Percentiles rank a stretch among this genome's conserved stretches.
Evolutionary conservation across 2,329 filamentous ascomycete genomes (phyloP).

Genomic region (Kalaharituber pfeilii): DNA sequence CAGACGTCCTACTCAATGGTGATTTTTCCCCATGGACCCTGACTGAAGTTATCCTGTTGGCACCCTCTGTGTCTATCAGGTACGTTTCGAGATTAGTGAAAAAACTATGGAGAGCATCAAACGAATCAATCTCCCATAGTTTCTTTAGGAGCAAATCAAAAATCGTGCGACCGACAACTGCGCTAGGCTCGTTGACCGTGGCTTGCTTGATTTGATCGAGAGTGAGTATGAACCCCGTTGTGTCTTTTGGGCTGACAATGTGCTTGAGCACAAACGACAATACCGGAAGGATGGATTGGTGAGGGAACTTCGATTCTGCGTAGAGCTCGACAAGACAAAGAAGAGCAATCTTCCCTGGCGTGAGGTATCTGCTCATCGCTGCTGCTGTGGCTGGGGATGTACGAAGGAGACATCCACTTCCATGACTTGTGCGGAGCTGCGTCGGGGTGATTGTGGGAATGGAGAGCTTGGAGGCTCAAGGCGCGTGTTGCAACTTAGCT

Average conservation of each 20-base stretch:
- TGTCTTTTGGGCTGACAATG: slow-evolving; percentile 33
- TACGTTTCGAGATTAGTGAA: slow-evolving; percentile 42
- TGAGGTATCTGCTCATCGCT: slow-evolving; percentile 26
- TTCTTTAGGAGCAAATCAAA: slow-evolving; percentile 71
- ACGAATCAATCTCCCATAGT: slow-evolving; percentile 68
- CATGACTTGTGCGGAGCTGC: too few relatives aligned
- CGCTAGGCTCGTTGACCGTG: slow-evolving; percentile 19
- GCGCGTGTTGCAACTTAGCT: too few relatives aligned
- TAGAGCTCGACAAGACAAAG: slow-evolving; percentile 71
- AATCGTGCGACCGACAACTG: slow-evolving; percentile 49
- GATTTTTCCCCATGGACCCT: slow-evolving; percentile 19
- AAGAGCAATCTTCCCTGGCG: slow-evolving; percentile 72
- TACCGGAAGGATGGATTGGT: slow-evolving; percentile 52
- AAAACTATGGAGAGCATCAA: slow-evolving; percentile 64
- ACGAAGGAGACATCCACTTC: too few relatives aligned
- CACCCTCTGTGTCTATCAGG: slow-evolving; percentile 41
- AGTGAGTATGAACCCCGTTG: slow-evolving; percentile 37
- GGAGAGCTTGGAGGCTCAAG: too few relatives aligned
- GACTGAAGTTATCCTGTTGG: slow-evolving; percentile 36
- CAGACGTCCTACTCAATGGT: slow-evolving; percentile 39
- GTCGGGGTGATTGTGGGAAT: too few relatives aligned
- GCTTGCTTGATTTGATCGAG: slow-evolving; percentile 41
- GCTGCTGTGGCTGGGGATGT: background rate
- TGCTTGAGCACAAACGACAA: slow-evolving; percentile 65
- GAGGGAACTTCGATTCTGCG: slow-evolving; percentile 50